These are phyloP conservation scores for Blastobotrys americana DNA, from an alignment of 805 yeast genomes.

Conservation along the genomic window DNA sequence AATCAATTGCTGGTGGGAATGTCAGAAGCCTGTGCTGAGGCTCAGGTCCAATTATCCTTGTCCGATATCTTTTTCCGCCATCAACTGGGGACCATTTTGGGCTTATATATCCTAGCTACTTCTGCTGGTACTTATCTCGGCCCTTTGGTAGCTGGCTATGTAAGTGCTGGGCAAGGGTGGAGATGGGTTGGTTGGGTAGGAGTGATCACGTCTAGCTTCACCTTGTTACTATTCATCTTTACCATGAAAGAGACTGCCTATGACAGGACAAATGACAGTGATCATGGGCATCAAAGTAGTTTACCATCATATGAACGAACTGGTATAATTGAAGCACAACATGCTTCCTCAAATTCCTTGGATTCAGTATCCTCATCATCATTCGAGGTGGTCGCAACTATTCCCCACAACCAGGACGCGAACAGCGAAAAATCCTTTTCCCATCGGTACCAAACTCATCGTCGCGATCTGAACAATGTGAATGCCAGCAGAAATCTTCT, in stretches of 20 bases:
- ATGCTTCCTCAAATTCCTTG: too few species aligned
- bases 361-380: not conserved
- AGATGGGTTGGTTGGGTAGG: conserved; percentile 73
- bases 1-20: conserved; percentile 73
- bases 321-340: too few species aligned
- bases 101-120: conserved; percentile 66
- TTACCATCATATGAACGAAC: too few species aligned
- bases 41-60: conserved; percentile 56
- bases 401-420: not conserved
- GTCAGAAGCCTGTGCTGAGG: conserved; percentile 69
- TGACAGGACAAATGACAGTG: too few species aligned
- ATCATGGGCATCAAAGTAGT: too few species aligned
- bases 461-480: not conserved
- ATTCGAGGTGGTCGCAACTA: not conserved
- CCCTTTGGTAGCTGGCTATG: conserved; percentile 68
- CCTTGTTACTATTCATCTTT: conserved; percentile 47
- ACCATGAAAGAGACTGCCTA: conserved; percentile 63
- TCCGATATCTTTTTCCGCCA: conserved; percentile 73
- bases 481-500: too few species aligned
- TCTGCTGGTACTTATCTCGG: conserved; percentile 75
- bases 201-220: conserved; percentile 55
- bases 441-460: not conserved
- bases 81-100: conserved; percentile 63
- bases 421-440: not conserved
- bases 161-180: conserved; percentile 51